Evolutionary conservation across 768 basidiomycete genomes (phyloP).

Genomic region (Phlegmacium glaucopus): DNA sequence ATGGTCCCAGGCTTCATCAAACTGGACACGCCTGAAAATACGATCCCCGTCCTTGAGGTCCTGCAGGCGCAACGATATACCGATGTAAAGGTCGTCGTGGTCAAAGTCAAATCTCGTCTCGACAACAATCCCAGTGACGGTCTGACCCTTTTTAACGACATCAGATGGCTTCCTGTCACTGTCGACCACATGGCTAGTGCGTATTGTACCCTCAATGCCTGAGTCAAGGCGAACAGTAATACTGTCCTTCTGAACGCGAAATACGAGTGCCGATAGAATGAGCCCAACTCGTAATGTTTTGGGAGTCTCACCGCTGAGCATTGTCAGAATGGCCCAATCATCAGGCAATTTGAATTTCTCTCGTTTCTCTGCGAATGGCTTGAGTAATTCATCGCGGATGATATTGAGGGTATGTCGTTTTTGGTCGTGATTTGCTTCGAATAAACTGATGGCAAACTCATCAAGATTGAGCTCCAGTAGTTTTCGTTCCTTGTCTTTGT

Average conservation of each 20-base stretch:
- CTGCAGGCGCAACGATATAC: constrained; percentile 64
- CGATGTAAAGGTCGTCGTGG: constrained; percentile 62
- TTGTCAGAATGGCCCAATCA: constrained; percentile 84
- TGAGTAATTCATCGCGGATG: constrained; percentile 81
- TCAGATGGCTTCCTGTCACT: constrained; percentile 36
- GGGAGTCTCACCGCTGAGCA: constrained; percentile 91
- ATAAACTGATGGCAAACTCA: constrained; percentile 92
- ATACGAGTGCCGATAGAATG: constrained; percentile 73
- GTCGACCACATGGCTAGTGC: constrained; percentile 57
- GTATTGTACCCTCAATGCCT: constrained; percentile 83
- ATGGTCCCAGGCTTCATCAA: constrained; percentile 64
- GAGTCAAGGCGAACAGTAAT: constrained; percentile 84
- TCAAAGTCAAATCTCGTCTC: constrained; percentile 61
- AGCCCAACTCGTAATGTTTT: constrained; percentile 75
- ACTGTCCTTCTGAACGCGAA: constrained; percentile 47
- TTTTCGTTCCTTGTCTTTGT: constrained; percentile 74
- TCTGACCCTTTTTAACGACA: constrained; percentile 72
- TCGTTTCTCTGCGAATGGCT: constrained; percentile 78
- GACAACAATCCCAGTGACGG: constrained; percentile 76
- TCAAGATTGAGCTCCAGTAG: constrained; percentile 90
- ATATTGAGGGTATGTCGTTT: constrained; percentile 89
- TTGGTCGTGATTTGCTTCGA: constrained; percentile 75
- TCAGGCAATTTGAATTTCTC: constrained; percentile 57
- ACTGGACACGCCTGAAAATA: constrained; percentile 54
- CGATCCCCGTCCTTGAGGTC: constrained; percentile 65